These are phyloP conservation scores for Ustilago xerochloae DNA, from an alignment of 1,284 basidiomycete species.

Conservation along the genomic window DNA sequence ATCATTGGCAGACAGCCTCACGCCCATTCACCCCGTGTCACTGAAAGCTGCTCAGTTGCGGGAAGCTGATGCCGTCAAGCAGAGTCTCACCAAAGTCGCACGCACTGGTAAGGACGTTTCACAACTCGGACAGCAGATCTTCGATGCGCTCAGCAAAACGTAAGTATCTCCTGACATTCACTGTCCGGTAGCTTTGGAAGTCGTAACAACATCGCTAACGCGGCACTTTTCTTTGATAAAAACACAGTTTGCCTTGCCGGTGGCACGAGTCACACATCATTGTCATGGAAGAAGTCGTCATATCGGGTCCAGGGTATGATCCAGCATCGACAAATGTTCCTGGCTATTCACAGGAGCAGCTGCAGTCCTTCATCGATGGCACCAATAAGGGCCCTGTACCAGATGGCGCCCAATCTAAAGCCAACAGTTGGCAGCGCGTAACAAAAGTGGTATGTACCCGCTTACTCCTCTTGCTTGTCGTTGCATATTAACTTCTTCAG, in stretches of 20 bases:
- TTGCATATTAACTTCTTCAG: background rate
- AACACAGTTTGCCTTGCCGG: slow-evolving; percentile 58
- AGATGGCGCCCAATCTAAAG: slow-evolving; percentile 54
- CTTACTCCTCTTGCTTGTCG: background rate
- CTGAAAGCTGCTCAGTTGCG: slow-evolving; percentile 47
- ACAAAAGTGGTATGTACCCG: slow-evolving; percentile 58
- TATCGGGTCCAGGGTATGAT: slow-evolving; percentile 60
- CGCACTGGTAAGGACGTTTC: slow-evolving; percentile 56
- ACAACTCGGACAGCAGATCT: slow-evolving; percentile 56
- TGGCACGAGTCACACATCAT: slow-evolving; percentile 67
- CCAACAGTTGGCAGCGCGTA: slow-evolving; percentile 60
- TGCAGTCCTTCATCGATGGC: slow-evolving; percentile 49
- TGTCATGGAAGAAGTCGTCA: slow-evolving; percentile 66
- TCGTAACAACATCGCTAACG: background rate
- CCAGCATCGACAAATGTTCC: slow-evolving; percentile 59
- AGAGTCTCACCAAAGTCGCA: slow-evolving; percentile 48
- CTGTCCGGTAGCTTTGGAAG: too few relatives aligned
- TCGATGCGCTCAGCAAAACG: slow-evolving; percentile 66
- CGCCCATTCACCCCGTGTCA: slow-evolving; percentile 39
- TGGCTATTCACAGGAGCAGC: slow-evolving; percentile 44
- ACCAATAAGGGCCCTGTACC: slow-evolving; percentile 27
- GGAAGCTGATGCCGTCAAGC: slow-evolving; percentile 51
- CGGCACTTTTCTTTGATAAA: background rate
- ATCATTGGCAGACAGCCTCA: slow-evolving; percentile 20
- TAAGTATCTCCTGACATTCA: slow-evolving; percentile 38